These are phyloP conservation scores for Penicillium pancosmium DNA, from an alignment of 495 filamentous ascomycete genomes.

Conservation along the genomic window DNA sequence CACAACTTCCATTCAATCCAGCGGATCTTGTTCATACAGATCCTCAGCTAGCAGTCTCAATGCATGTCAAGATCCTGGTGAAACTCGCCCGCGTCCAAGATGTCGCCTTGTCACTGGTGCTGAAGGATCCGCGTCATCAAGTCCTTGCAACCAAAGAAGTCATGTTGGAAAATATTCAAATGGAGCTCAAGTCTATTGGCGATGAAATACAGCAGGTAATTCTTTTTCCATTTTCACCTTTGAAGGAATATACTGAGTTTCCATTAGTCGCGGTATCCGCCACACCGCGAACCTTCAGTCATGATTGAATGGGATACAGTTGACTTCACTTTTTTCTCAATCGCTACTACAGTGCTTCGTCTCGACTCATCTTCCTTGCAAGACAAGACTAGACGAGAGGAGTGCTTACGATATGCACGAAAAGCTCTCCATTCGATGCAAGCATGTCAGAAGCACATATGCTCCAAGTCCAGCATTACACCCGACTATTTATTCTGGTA, in stretches of 20 bases:
- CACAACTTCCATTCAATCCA: background rate
- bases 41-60: background rate
- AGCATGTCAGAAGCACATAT: constrained; percentile 2
- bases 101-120: constrained; percentile 1
- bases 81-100: background rate
- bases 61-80: background rate
- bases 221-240: background rate
- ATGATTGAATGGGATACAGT: constrained; percentile 1
- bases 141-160: background rate
- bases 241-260: background rate
- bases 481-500: constrained; percentile 1
- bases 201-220: constrained; percentile 2
- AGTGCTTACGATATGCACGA: background rate
- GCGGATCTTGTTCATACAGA: background rate
- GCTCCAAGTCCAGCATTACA: background rate
- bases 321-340: constrained; percentile 1
- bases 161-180: background rate
- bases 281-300: background rate
- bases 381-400: background rate
- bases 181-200: background rate
- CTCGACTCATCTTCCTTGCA: background rate
- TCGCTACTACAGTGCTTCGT: background rate
- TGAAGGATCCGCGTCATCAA: background rate
- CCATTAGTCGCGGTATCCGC: background rate
- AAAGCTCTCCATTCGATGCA: constrained; percentile 1